These are phyloP conservation scores for Pseudocercospora crystallina DNA, from an alignment of 2,329 filamentous ascomycete genomes.

Conservation along the genomic window DNA sequence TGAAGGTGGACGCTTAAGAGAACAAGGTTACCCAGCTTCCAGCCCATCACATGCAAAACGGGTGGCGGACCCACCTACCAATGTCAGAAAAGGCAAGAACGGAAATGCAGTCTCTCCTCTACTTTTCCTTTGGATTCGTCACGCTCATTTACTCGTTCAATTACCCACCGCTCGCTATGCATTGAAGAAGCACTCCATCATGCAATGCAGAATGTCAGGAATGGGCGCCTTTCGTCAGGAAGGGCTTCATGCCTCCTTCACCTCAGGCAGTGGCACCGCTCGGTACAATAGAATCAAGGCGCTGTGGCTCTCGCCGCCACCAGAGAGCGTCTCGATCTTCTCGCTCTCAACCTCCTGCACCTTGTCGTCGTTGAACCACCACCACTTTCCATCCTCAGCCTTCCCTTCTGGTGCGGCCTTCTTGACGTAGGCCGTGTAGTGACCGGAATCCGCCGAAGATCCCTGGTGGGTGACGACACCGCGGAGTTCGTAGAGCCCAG, in stretches of 20 bases:
- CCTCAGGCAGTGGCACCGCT: constrained; percentile 64
- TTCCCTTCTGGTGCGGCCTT: constrained; percentile 81
- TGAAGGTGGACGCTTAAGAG: too few relatives aligned
- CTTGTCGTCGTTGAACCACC: constrained; percentile 99
- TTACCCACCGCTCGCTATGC: too few relatives aligned
- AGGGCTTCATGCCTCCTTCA: constrained; percentile 5
- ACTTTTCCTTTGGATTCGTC: too few relatives aligned
- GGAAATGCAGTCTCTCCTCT: too few relatives aligned
- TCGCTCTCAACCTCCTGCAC: constrained; percentile 88
- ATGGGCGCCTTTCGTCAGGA: too few relatives aligned
- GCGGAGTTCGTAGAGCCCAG: constrained; percentile 89
- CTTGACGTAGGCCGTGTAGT: constrained; percentile 98
- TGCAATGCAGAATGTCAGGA: too few relatives aligned
- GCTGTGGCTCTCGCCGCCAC: constrained; percentile 79
- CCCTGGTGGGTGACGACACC: constrained; percentile 96
- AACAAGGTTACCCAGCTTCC: too few relatives aligned
- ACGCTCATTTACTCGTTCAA: too few relatives aligned
- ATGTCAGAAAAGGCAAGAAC: too few relatives aligned
- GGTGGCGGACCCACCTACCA: too few relatives aligned
- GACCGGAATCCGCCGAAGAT: constrained; percentile 92
- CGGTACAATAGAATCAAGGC: constrained; percentile 78
- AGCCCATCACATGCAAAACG: too few relatives aligned
- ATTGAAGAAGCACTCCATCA: too few relatives aligned
- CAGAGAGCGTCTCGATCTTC: constrained; percentile 85
- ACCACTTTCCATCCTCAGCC: constrained; percentile 93